Base-by-base conservation (phyloP, 139 green algal genomes). In the Ulvella scutata region DNA sequence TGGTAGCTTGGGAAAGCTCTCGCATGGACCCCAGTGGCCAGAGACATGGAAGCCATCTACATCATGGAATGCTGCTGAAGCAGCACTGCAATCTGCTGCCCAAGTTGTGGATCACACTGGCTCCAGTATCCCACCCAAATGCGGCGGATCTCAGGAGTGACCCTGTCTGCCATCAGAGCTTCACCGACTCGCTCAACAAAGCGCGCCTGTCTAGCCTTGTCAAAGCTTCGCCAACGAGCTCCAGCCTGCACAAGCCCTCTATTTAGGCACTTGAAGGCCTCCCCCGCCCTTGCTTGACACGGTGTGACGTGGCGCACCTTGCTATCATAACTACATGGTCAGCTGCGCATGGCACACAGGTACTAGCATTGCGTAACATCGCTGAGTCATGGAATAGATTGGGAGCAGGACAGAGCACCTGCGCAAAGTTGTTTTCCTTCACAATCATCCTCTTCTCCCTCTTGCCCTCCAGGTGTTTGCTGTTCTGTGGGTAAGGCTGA, bases 401-500 rank as follows among this genome's bases (percentile, higher is more conserved):
- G 75, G 4, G 37, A 29, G 43, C 43, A 31, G 39, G 39, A 39
- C 1, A 75, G 28, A 38, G 37, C 43, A 74, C 75, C 82, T 94
- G 90, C 80, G 82, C 35, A 76, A 97, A 97, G 82, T 97, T 97
- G 83, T 97, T 97, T 79, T 97, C 92, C 84, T 97, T 97, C 74
- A 81, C 75, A 72, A 97, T 94, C 7, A 95, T 82, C 10, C 76
- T 80, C 81, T 87, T 91, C 84, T 94, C 91, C 39, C 93, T 86
- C n/a, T 72, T 75, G 62, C 90, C 93, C 4, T 43, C 74, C 3
- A 97, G 26, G 23, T 62, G 62, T 36, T 73, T 75, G 61, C 74
- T 73, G 43, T 80, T 75, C 28, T 85, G 81, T 17, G 93, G 92
- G 38, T 86, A 87, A 3, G 51, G 77, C 78, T 92, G 87, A 3